Evolutionary conservation across 345 rosid species (phyloP).

Genomic region (Moricandia moricandioides): DNA sequence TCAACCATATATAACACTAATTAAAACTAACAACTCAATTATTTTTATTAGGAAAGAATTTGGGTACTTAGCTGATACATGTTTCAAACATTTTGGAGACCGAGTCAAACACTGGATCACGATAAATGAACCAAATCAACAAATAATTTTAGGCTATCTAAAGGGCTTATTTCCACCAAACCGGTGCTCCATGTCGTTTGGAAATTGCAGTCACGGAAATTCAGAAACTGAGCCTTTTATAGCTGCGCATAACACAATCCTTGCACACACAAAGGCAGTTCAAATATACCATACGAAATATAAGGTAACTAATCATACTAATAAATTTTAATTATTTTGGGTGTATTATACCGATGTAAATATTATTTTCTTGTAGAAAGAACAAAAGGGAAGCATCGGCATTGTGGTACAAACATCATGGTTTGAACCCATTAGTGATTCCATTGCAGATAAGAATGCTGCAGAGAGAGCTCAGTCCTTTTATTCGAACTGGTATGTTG

Average conservation of each 20-base stretch:
- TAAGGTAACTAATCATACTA: slow-evolving; percentile 43
- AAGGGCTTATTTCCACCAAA: slow-evolving; percentile 46
- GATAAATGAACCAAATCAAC: slow-evolving; percentile 56
- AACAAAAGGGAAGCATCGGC: slow-evolving; percentile 61
- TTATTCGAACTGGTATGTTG: slow-evolving; percentile 60
- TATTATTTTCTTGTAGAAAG: slow-evolving; percentile 34
- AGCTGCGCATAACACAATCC: slow-evolving; percentile 55
- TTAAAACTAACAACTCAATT: background rate
- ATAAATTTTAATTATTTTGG: background rate
- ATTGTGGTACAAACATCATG: slow-evolving; percentile 60
- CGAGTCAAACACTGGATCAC: slow-evolving; percentile 63
- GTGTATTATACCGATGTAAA: no score
- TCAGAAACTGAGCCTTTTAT: slow-evolving; percentile 53
- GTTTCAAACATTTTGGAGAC: slow-evolving; percentile 62
- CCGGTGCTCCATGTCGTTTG: slow-evolving; percentile 47
- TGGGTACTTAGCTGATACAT: slow-evolving; percentile 47
- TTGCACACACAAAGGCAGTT: slow-evolving; percentile 61
- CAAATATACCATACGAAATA: slow-evolving; percentile 52
- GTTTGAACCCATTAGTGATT: slow-evolving; percentile 64
- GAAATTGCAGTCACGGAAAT: slow-evolving; percentile 54
- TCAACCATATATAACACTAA: background rate
- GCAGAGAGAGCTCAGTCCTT: slow-evolving; percentile 64
- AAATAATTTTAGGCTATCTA: slow-evolving; percentile 32
- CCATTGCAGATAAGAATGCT: slow-evolving; percentile 51
- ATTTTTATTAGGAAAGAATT: slow-evolving; percentile 50